Conservation (phyloP, 129 eudicot genomes). For the Helianthus annuus region DNA sequence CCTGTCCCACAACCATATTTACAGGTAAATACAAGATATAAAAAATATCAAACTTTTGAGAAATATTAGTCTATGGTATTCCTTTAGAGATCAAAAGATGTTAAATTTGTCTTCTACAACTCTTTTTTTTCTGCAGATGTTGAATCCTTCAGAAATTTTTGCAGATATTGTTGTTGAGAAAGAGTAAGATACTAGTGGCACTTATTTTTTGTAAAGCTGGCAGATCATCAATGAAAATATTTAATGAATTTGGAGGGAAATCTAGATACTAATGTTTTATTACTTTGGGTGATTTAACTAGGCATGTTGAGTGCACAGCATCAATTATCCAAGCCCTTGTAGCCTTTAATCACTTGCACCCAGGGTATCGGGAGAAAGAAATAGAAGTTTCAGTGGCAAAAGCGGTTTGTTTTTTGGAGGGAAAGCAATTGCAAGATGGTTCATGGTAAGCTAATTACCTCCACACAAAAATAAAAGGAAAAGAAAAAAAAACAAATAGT, state of each 20-base stretch:
- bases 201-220: neutral
- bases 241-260: neutral
- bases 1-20: slow-evolving; percentile 48
- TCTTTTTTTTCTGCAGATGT: slow-evolving; percentile 28
- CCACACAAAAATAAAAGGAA: neutral
- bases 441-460: slow-evolving; percentile 43
- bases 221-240: neutral
- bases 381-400: slow-evolving; percentile 45
- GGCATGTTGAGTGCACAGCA: slow-evolving; percentile 70
- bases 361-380: slow-evolving; percentile 56
- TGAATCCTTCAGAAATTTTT: slow-evolving; percentile 53
- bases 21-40: slow-evolving; percentile 25
- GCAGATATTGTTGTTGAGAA: slow-evolving; percentile 50
- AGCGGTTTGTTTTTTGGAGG: slow-evolving; percentile 35
- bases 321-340: slow-evolving; percentile 54
- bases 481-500: neutral
- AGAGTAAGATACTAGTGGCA: slow-evolving; percentile 42
- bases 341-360: slow-evolving; percentile 45
- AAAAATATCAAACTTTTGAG: neutral
- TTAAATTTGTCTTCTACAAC: neutral
- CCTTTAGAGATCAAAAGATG: slow-evolving; percentile 6
- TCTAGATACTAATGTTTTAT: slow-evolving; percentile 1
- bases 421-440: slow-evolving; percentile 35
- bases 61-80: neutral
- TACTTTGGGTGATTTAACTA: slow-evolving; percentile 19